Base-by-base conservation (phyloP, 768 basidiomycete genomes). In the Trametes cingulata region DNA sequence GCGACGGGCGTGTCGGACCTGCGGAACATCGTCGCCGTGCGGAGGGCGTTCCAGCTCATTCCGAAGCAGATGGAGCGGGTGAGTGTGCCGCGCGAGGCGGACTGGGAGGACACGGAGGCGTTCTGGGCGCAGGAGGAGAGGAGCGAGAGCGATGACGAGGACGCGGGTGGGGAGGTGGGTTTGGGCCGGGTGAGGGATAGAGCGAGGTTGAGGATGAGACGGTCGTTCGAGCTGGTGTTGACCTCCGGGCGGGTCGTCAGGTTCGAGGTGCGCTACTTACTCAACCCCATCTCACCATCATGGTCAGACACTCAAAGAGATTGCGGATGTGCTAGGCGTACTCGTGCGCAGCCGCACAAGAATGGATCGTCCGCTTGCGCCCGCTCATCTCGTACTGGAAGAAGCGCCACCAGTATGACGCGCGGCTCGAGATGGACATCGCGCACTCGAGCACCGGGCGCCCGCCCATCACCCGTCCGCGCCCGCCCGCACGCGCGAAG, bases 281-380 rank as follows among this genome's bases (percentile, higher is more conserved):
- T 33, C 25, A 25, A 17, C 36, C 17, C 17, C 20, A 58, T 13
- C 40, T 3, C 19, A 22, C 7, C 25, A 22, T 9, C 22, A 7
- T 24, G n/a, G n/a, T n/a, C n/a, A n/a, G n/a, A n/a, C n/a, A n/a
- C n/a, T n/a, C n/a, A n/a, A n/a, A n/a, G n/a, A n/a, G n/a, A n/a
- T n/a, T n/a, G n/a, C n/a, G n/a, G n/a, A 8, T 36, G 25, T 19
- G 2, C 5, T 43, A 95, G 91, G 79, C 86, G 37, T 77, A 88
- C 76, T 86, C 86, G 22, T 76, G 82, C 55, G 75, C 70, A 33
- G 78, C 87, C 45, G 90, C 91, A 0, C 69, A 86, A 50, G 94
- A 98, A 69, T 98, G 95, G 96, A 85, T 97, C 49, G 80, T 84
- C 50, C 81, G 86, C 40, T 81, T 98, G 4, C 82, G 83, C 17